Conservation (phyloP, 2,329 filamentous ascomycete genomes). For the Ascochyta koolunga region DNA sequence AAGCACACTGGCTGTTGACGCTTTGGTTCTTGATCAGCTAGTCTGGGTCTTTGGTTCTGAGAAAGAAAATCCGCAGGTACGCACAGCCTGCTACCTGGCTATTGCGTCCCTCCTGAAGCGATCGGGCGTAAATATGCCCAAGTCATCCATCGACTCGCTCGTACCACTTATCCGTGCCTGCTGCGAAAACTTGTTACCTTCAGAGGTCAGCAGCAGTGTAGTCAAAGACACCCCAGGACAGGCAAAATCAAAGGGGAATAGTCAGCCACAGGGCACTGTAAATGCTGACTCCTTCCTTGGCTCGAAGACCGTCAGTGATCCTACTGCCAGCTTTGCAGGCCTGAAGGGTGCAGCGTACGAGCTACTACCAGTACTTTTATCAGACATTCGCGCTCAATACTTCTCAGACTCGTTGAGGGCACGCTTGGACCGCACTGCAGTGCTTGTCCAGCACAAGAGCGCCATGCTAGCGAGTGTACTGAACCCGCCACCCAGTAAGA, state of each 20-base stretch:
- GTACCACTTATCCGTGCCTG: slow-evolving; percentile 67
- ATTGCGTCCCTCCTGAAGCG: slow-evolving; percentile 64
- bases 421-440: slow-evolving; percentile 80
- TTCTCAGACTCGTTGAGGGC: slow-evolving; percentile 74
- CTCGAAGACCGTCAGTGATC: slow-evolving; percentile 40
- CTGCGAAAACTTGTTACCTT: slow-evolving; percentile 74
- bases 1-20: slow-evolving; percentile 64
- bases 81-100: slow-evolving; percentile 66
- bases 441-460: slow-evolving; percentile 70
- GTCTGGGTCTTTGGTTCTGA: slow-evolving; percentile 71
- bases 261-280: slow-evolving; percentile 47
- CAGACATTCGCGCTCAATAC: slow-evolving; percentile 67
- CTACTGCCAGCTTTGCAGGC: slow-evolving; percentile 46
- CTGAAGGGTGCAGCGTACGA: slow-evolving; percentile 63
- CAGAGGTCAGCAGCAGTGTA: slow-evolving; percentile 42
- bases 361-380: slow-evolving; percentile 69
- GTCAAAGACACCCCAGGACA: slow-evolving; percentile 48
- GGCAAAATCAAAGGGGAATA: slow-evolving; percentile 50
- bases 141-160: slow-evolving; percentile 68
- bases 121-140: slow-evolving; percentile 70
- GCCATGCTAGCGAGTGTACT: slow-evolving; percentile 83
- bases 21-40: slow-evolving; percentile 72
- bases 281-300: slow-evolving; percentile 78
- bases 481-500: slow-evolving; percentile 72
- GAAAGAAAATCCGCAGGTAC: slow-evolving; percentile 58